Evolutionary conservation across 768 basidiomycete species (phyloP), one percentile per base, ranked within the genome.

Genomic region (Leccinum obscurum): DNA sequence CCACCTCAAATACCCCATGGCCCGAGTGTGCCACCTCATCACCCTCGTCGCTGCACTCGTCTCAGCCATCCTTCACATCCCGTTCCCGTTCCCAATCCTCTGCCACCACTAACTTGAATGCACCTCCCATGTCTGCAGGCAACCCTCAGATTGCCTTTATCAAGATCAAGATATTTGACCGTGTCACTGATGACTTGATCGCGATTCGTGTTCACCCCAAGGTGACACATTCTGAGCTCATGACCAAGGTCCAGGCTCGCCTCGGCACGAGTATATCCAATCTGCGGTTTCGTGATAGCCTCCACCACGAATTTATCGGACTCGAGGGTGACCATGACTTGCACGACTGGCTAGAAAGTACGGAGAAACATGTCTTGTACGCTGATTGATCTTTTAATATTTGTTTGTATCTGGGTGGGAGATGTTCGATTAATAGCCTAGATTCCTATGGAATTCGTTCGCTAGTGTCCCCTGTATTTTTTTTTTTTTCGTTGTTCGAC

Each of bases 111-210:
- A 86, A 75, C 61, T 67, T 85, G 56, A 90, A 85, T 67, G 84
- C 78, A 32, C 90, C 90, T 11, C 80, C 87, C 22, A 89, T 93
- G 66, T 93, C 91, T 54, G 85, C 87, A 17, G 83, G 82, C 50
- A 91, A 90, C 63, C 85, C 87, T 6, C 88, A 92, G 69, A 86
- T 88, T 14, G 91, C 95, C 24, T 98, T 95, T 76, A 83, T 98
- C 65, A 99, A 98, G 78, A 97, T 99, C 78, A 99, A 99, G 77
- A 93, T 99, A 50, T 97, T 97, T 72, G 92, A 97, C 76, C 85
- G 92, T 41, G 81, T 89, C 58, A 89, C 93, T 26, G 95, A 98
- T 70, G 97, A 99, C 73, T 78, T 98, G 57, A 94, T 98, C 63
- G 97, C 97, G 4, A 97, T 98, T 58, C 88, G 97, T 14, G 96